These are phyloP conservation scores for Chloris gayana DNA, from an alignment of 176 grass and related monocot species.

Conservation along the genomic window DNA sequence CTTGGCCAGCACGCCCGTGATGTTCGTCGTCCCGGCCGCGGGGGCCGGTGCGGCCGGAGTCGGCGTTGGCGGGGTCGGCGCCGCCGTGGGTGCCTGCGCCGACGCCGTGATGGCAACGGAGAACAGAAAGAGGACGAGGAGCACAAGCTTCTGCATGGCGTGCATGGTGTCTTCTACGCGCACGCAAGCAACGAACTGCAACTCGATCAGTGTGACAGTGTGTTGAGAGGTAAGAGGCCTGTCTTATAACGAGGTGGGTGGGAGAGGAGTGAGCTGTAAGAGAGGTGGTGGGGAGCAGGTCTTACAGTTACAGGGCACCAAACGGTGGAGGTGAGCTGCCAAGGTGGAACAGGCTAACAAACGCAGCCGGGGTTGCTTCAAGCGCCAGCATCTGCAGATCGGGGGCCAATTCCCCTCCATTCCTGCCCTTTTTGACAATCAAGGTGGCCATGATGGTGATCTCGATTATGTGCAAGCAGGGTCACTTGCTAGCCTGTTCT, in stretches of 20 bases:
- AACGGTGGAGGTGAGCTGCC: conserved; percentile 41
- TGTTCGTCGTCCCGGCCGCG: conserved; percentile 62
- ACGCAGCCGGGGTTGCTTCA: conserved; percentile 43
- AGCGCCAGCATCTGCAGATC: conserved; percentile 26
- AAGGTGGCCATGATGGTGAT: conserved; percentile 35
- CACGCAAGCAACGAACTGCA: not conserved
- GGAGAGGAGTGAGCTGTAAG: conserved; percentile 53
- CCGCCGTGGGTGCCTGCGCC: conserved; percentile 47
- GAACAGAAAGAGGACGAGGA: conserved; percentile 10
- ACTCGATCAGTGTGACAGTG: conserved; percentile 9
- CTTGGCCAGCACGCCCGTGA: conserved; percentile 82
- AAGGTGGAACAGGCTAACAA: conserved; percentile 61
- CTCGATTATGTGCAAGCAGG: not conserved
- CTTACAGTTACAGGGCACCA: conserved; percentile 54
- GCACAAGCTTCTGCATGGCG: conserved; percentile 34
- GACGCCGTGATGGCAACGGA: not conserved
- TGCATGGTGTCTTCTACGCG: conserved; percentile 31
- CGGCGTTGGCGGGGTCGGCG: conserved; percentile 22
- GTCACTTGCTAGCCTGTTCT: conserved; percentile 36
- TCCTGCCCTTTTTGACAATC: conserved; percentile 11
- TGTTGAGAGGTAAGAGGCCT: not conserved
- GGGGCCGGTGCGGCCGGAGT: conserved; percentile 26
- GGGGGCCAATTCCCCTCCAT: not conserved
- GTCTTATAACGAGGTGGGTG: conserved; percentile 45
- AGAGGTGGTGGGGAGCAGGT: conserved; percentile 48